phyloP scores from a whole-genome alignment of 2,329 filamentous ascomycete species.

The Dryadomyces quercivorus region DNA sequence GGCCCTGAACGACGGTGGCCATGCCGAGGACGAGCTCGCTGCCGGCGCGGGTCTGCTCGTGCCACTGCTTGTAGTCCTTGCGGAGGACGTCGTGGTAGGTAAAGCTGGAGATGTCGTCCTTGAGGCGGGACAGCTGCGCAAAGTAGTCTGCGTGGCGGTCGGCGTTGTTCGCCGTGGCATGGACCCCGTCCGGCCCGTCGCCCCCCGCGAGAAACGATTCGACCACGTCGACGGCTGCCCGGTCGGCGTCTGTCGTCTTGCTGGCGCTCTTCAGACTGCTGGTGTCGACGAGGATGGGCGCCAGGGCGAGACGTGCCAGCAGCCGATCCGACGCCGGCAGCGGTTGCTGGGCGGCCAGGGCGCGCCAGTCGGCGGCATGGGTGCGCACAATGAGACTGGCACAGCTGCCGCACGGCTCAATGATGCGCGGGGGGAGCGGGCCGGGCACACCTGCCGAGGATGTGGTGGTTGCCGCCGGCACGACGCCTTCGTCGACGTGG shows the following conservation, averaged over 20 bases:
- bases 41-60: constrained; percentile 22
- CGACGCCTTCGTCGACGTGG: constrained; percentile 56
- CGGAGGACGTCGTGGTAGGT: constrained; percentile 55
- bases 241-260: constrained; percentile 55
- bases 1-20: constrained; percentile 49
- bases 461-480: constrained; percentile 20
- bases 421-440: constrained; percentile 48
- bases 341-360: constrained; percentile 25
- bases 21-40: constrained; percentile 48
- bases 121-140: constrained; percentile 46
- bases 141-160: constrained; percentile 48
- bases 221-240: constrained; percentile 43
- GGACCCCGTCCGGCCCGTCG: background rate
- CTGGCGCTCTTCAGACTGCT: constrained; percentile 46
- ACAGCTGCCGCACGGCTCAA: constrained; percentile 61
- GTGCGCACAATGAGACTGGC: constrained; percentile 55
- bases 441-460: too few species aligned
- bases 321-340: constrained; percentile 19
- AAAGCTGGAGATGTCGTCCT: constrained; percentile 52
- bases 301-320: constrained; percentile 55
- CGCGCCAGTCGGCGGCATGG: constrained; percentile 45
- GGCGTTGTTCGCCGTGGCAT: background rate
- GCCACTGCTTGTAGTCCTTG: constrained; percentile 80
- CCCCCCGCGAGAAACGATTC: constrained; percentile 28
- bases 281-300: constrained; percentile 64